A percentile compares a stretch with the other conserved stretches of the same genome.
Conservation (phyloP, 192 early-diverging fungal species). For the Gamsiella multidivaricata region DNA sequence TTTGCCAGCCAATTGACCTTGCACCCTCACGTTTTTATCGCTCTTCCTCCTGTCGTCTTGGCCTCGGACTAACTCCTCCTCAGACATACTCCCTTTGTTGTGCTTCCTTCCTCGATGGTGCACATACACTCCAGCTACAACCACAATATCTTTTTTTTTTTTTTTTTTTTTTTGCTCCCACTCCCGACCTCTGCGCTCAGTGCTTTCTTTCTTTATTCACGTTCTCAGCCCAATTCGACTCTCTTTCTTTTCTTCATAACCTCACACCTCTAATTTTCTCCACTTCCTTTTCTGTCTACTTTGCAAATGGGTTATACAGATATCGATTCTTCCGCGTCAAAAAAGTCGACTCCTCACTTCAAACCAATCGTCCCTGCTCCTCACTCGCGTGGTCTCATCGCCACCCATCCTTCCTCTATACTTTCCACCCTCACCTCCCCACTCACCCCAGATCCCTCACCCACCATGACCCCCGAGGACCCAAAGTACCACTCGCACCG, state of each 20-base stretch:
- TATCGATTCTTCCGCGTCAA: slow-evolving; percentile 14
- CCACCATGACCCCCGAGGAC: slow-evolving; percentile 44
- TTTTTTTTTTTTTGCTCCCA: neutral
- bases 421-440: slow-evolving; percentile 7
- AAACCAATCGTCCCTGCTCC: slow-evolving; percentile 33
- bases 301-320: slow-evolving; percentile 25
- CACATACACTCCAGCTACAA: neutral
- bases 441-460: slow-evolving; percentile 22
- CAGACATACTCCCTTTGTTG: neutral
- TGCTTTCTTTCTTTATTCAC: neutral
- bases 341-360: slow-evolving; percentile 15
- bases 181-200: neutral
- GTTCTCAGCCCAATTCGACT: neutral
- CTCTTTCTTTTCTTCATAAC: neutral
- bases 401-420: neutral
- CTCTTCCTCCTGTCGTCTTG: neutral
- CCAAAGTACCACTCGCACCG: slow-evolving; percentile 29
- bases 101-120: neutral
- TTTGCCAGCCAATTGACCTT: neutral
- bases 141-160: neutral
- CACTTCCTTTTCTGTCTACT: neutral
- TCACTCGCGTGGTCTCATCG: slow-evolving; percentile 19
- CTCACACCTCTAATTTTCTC: neutral
- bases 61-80: neutral
- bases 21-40: neutral